phyloP scores from a whole-genome alignment of 2,329 filamentous ascomycete species.

The Arthroderma sp. region DNA sequence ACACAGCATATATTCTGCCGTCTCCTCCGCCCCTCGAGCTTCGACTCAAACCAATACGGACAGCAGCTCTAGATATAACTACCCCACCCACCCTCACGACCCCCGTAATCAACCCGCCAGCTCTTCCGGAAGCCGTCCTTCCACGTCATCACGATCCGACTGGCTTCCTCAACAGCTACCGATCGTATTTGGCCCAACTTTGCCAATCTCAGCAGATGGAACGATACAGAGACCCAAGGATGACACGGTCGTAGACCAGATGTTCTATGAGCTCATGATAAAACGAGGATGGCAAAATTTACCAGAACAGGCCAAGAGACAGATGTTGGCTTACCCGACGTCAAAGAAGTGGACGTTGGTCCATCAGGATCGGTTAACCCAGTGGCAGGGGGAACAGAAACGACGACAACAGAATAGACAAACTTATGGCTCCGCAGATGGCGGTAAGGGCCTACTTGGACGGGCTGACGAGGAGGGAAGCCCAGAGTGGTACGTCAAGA shows the following conservation, averaged over 20 bases:
- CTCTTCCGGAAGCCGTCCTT: slow-evolving; percentile 30
- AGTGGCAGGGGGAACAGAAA: slow-evolving; percentile 91
- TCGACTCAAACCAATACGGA: slow-evolving; percentile 48
- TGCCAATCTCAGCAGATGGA: slow-evolving; percentile 20
- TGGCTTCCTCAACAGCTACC: slow-evolving; percentile 31
- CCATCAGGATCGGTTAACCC: slow-evolving; percentile 84
- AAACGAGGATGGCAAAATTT: slow-evolving; percentile 96
- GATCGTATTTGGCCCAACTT: slow-evolving; percentile 38
- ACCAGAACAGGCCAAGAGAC: slow-evolving; percentile 81
- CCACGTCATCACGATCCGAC: slow-evolving; percentile 33
- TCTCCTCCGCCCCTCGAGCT: slow-evolving; percentile 47
- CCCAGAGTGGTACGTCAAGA: slow-evolving; percentile 95
- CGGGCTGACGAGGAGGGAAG: slow-evolving; percentile 89
- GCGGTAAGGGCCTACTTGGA: slow-evolving; percentile 53
- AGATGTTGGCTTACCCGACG: slow-evolving; percentile 92
- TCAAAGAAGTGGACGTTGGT: slow-evolving; percentile 97
- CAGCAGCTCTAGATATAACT: slow-evolving; percentile 35
- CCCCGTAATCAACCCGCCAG: slow-evolving; percentile 21
- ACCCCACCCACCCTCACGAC: slow-evolving; percentile 27
- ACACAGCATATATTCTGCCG: slow-evolving; percentile 50
- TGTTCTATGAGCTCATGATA: slow-evolving; percentile 90
- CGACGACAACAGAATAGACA: slow-evolving; percentile 61
- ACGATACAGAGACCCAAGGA: slow-evolving; percentile 26
- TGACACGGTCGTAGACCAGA: slow-evolving; percentile 73
- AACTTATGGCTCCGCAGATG: slow-evolving; percentile 56